phyloP scores from a whole-genome alignment of 2,329 filamentous ascomycete genomes.

The Mycosphaerelloides madeirae region DNA sequence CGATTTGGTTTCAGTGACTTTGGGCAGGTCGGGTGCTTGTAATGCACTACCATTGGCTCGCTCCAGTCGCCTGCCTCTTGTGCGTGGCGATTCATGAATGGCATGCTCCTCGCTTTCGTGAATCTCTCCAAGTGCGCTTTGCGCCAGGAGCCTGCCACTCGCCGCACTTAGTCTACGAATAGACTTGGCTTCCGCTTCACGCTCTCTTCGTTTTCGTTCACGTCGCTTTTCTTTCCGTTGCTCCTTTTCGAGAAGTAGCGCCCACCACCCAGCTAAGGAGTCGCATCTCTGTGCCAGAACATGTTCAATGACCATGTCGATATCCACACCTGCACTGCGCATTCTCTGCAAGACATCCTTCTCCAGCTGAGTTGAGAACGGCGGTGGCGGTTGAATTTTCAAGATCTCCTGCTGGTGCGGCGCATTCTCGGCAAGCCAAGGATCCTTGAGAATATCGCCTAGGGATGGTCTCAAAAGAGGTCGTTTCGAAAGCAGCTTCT shows the following conservation, averaged over 20 bases:
- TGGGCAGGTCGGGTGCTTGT: slow-evolving; percentile 68
- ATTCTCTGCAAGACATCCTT: slow-evolving; percentile 89
- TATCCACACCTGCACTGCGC: slow-evolving; percentile 88
- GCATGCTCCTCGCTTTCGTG: slow-evolving; percentile 62
- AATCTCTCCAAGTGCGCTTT: slow-evolving; percentile 66
- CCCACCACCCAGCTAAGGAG: slow-evolving; percentile 92
- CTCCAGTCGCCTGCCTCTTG: slow-evolving; percentile 72
- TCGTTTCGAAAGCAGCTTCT: slow-evolving; percentile 79
- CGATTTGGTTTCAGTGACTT: slow-evolving; percentile 62
- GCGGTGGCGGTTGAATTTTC: slow-evolving; percentile 70
- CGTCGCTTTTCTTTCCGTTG: slow-evolving; percentile 75
- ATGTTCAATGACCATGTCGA: slow-evolving; percentile 90
- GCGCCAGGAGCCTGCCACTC: slow-evolving; percentile 77
- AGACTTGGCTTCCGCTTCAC: slow-evolving; percentile 73
- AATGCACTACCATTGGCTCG: slow-evolving; percentile 40
- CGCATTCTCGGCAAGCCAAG: slow-evolving; percentile 83
- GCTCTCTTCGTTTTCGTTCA: slow-evolving; percentile 79
- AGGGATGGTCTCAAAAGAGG: slow-evolving; percentile 76
- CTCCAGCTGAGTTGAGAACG: slow-evolving; percentile 81
- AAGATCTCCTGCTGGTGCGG: slow-evolving; percentile 85
- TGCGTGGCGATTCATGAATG: slow-evolving; percentile 56
- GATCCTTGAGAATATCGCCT: slow-evolving; percentile 78
- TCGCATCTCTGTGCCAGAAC: slow-evolving; percentile 88
- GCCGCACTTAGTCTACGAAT: slow-evolving; percentile 80
- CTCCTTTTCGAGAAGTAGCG: slow-evolving; percentile 88